A percentile compares a stretch with the other conserved stretches of the same genome.
Conservation (phyloP, 768 basidiomycete species). For the Pulveroboletus frians region DNA sequence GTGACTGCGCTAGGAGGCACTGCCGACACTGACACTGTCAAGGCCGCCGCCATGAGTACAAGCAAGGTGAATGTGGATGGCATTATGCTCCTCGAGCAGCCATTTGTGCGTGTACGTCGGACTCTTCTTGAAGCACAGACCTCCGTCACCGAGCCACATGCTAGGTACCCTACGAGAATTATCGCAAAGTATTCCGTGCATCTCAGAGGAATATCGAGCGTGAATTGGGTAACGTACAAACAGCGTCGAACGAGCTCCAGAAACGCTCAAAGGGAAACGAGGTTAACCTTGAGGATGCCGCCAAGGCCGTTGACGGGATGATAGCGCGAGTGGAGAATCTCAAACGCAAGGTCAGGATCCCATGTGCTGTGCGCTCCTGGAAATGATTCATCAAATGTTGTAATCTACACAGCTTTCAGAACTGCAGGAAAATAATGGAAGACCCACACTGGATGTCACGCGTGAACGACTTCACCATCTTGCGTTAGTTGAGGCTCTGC, state of each 20-base stretch:
- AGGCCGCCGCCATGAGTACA: conserved; percentile 25
- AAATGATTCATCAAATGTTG: conserved; percentile 14
- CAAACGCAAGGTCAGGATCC: conserved; percentile 73
- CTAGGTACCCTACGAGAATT: conserved; percentile 87
- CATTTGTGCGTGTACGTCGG: conserved; percentile 61
- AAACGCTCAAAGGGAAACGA: conserved; percentile 37
- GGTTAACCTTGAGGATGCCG: conserved; percentile 45
- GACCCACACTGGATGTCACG: conserved; percentile 65
- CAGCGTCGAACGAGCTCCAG: conserved; percentile 54
- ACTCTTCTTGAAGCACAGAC: background rate
- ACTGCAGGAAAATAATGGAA: conserved; percentile 41
- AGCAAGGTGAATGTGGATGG: conserved; percentile 66
- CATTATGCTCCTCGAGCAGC: conserved; percentile 77
- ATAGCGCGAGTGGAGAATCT: conserved; percentile 70
- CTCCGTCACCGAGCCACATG: conserved; percentile 10
- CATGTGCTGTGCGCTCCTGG: conserved; percentile 9
- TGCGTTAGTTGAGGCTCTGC: conserved; percentile 54
- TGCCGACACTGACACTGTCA: background rate
- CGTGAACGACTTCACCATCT: conserved; percentile 71
- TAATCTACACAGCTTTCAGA: conserved; percentile 40
- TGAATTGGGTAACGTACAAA: conserved; percentile 60
- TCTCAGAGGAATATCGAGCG: conserved; percentile 80
- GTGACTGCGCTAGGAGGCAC: background rate
- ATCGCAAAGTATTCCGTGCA: conserved; percentile 80
- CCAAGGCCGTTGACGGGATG: conserved; percentile 68